These are phyloP conservation scores for Cucumis melo DNA, from an alignment of 306 rosid species.

Conservation along the genomic window DNA sequence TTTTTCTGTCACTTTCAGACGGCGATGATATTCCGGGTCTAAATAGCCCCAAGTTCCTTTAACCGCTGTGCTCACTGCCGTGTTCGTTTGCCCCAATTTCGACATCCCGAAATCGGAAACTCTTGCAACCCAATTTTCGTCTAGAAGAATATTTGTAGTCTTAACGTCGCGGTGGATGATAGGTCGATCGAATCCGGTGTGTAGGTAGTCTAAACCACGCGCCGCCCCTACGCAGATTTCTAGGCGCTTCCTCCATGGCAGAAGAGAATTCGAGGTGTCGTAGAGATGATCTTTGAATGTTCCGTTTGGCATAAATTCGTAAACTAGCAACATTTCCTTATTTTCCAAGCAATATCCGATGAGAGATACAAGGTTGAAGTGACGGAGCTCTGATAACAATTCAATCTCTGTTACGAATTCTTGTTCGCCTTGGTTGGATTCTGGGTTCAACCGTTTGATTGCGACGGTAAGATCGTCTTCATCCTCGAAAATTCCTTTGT, in stretches of 20 bases:
- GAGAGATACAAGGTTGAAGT: conserved; percentile 18
- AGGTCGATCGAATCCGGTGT: conserved; percentile 17
- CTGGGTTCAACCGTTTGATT: conserved; percentile 17
- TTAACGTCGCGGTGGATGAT: conserved; percentile 46
- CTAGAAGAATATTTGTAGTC: conserved; percentile 41
- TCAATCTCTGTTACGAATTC: conserved; percentile 39
- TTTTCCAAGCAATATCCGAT: conserved; percentile 28
- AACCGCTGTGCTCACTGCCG: conserved; percentile 14
- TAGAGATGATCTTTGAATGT: conserved; percentile 34
- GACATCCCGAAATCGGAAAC: conserved; percentile 48
- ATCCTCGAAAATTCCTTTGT: conserved; percentile 15
- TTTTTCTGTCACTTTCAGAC: not conserved
- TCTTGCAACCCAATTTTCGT: conserved; percentile 25
- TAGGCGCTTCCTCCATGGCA: conserved; percentile 33
- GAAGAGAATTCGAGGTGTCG: conserved; percentile 8
- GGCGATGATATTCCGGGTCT: conserved; percentile 18
- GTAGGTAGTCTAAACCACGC: conserved; percentile 47
- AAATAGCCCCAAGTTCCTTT: conserved; percentile 15
- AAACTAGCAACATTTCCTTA: conserved; percentile 30
- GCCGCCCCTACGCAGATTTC: conserved; percentile 35
- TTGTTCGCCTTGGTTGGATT: conserved; percentile 18
- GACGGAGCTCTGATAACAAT: conserved; percentile 34
- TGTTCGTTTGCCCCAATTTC: conserved; percentile 6
- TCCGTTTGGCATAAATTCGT: conserved; percentile 37
- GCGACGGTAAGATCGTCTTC: conserved; percentile 10